Conservation (phyloP, 1,139 yeast species). For the Candida tunisiensis region DNA sequence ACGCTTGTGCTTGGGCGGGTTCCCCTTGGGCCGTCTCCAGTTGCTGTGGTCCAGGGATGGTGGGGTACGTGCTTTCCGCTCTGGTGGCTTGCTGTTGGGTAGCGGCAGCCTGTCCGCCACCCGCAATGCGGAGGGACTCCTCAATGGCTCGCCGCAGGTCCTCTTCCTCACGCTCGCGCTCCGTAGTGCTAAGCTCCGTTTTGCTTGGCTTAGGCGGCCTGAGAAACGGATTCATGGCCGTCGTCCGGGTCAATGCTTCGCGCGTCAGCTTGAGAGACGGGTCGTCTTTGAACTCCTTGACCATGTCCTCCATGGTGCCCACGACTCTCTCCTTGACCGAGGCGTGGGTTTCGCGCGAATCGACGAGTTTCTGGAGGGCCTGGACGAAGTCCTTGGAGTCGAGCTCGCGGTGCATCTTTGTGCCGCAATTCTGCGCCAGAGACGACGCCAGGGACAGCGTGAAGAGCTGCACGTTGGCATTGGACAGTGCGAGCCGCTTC, state of each 20-base stretch:
- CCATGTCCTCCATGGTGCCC: slow-evolving; percentile 51
- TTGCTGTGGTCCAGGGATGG: slow-evolving; percentile 1
- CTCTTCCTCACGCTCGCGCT: slow-evolving; percentile 51
- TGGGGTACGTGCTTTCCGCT: too few relatives aligned
- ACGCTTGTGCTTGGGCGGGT: slow-evolving; percentile 4
- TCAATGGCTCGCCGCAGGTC: slow-evolving; percentile 30
- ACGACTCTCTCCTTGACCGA: slow-evolving; percentile 51
- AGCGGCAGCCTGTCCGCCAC: not conserved
- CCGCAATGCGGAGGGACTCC: not conserved
- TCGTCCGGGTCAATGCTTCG: slow-evolving; percentile 31
- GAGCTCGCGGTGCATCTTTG: slow-evolving; percentile 66
- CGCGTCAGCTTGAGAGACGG: slow-evolving; percentile 58
- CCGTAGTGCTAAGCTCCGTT: slow-evolving; percentile 29
- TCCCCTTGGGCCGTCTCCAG: slow-evolving; percentile 3
- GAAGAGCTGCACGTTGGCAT: slow-evolving; percentile 70
- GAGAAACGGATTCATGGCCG: slow-evolving; percentile 16
- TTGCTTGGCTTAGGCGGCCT: slow-evolving; percentile 48
- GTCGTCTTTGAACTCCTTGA: slow-evolving; percentile 40
- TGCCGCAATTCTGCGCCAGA: slow-evolving; percentile 87
- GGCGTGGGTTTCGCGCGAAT: slow-evolving; percentile 41
- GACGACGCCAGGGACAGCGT: slow-evolving; percentile 57
- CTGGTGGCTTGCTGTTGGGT: too few relatives aligned
- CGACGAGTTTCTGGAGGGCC: slow-evolving; percentile 36
- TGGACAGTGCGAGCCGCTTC: slow-evolving; percentile 37
- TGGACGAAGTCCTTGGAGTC: slow-evolving; percentile 55